Conservation (phyloP, 257 asterid species). For the Solanum dulcamara region DNA sequence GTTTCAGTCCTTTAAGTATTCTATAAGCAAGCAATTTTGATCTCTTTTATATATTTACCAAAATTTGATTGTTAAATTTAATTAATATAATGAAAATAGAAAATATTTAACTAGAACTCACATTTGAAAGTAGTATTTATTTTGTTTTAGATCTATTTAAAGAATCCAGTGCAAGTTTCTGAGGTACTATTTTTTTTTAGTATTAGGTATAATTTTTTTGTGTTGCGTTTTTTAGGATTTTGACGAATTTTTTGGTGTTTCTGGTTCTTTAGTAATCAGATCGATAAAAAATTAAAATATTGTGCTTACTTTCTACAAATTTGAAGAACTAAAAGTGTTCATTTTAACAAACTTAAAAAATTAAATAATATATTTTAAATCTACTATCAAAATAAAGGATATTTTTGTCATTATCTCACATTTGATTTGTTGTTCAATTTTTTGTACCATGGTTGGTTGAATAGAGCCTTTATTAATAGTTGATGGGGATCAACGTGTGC, state of each 20-base stretch:
- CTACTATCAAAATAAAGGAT: not conserved
- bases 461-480: not conserved
- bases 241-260: not conserved
- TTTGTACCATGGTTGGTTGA: not conserved
- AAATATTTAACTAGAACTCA: not conserved
- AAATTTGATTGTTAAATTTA: not conserved
- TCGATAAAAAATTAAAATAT: no score
- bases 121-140: not conserved
- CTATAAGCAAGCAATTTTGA: not conserved
- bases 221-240: not conserved
- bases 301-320: not conserved
- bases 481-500: not conserved
- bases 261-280: no score
- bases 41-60: not conserved
- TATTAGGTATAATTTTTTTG: not conserved
- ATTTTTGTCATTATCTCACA: not conserved
- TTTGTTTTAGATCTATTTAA: not conserved
- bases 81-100: not conserved
- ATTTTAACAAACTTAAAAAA: not conserved
- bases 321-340: not conserved
- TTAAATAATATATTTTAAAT: not conserved
- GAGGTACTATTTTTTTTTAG: not conserved
- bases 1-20: not conserved
- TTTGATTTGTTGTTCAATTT: not conserved
- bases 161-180: not conserved